These are phyloP conservation scores for Debaryomyces nepalensis DNA, from an alignment of 1,139 yeast genomes.

Conservation along the genomic window DNA sequence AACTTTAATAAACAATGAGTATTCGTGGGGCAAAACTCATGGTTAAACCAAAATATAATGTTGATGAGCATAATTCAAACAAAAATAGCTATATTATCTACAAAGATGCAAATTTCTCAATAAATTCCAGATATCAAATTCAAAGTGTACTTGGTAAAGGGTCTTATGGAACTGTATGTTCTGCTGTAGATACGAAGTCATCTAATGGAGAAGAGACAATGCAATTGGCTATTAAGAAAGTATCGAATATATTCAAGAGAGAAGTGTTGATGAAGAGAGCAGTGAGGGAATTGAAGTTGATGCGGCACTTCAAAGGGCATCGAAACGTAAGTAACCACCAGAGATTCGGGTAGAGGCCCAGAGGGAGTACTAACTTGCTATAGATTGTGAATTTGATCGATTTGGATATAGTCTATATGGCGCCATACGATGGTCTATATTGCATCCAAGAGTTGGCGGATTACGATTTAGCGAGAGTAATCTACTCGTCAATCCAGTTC, in stretches of 20 bases:
- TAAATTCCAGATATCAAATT: slow-evolving; percentile 68
- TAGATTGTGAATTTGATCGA: slow-evolving; percentile 73
- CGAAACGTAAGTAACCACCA: slow-evolving; percentile 50
- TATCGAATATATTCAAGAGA: slow-evolving; percentile 65
- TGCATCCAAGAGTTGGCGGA: slow-evolving; percentile 82
- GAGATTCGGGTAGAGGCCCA: not conserved
- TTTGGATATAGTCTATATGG: slow-evolving; percentile 64
- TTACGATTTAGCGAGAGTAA: slow-evolving; percentile 76
- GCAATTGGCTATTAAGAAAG: slow-evolving; percentile 76
- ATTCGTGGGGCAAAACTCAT: not conserved
- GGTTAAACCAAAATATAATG: not conserved
- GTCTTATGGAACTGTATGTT: slow-evolving; percentile 86
- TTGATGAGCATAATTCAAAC: slow-evolving; percentile 6
- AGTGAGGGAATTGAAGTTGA: slow-evolving; percentile 73
- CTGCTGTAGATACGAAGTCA: slow-evolving; percentile 65
- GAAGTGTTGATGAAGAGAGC: slow-evolving; percentile 75
- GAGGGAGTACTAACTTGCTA: slow-evolving; percentile 11
- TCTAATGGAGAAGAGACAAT: slow-evolving; percentile 22
- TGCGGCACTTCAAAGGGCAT: slow-evolving; percentile 84
- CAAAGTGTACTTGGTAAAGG: slow-evolving; percentile 78
- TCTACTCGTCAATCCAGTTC: slow-evolving; percentile 74
- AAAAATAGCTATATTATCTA: slow-evolving; percentile 6
- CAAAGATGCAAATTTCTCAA: slow-evolving; percentile 55
- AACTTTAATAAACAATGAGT: slow-evolving; percentile 2
- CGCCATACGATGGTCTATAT: slow-evolving; percentile 83